These are phyloP conservation scores for Phytophthora aleatoria DNA, from an alignment of 352 stramenopile genomes.

Conservation along the genomic window DNA sequence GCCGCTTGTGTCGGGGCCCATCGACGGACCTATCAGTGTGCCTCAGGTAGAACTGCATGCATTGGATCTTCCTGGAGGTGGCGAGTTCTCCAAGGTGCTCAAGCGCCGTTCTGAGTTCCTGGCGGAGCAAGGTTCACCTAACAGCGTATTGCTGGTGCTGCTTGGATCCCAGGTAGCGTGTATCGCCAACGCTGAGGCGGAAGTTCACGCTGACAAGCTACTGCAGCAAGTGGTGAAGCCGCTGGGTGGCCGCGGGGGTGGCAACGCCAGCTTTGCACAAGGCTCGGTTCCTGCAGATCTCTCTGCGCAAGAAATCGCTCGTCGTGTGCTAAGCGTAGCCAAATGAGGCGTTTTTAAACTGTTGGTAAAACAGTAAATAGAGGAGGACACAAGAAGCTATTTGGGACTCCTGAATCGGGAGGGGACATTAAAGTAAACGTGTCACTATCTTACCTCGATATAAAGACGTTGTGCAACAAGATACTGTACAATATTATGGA, in stretches of 20 bases:
- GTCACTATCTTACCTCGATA: neutral
- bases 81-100: slow-evolving; percentile 57
- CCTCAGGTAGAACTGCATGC: slow-evolving; percentile 45
- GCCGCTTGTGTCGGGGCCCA: slow-evolving; percentile 36
- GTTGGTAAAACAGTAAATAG: too few species aligned
- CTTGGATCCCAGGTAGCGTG: slow-evolving; percentile 62
- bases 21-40: slow-evolving; percentile 23
- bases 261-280: slow-evolving; percentile 67
- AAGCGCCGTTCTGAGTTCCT: slow-evolving; percentile 69
- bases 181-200: slow-evolving; percentile 34
- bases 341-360: too few species aligned
- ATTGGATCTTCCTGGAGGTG: slow-evolving; percentile 22
- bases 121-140: slow-evolving; percentile 29
- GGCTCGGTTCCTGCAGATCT: slow-evolving; percentile 40
- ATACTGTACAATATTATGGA: slow-evolving; percentile 1
- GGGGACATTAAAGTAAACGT: neutral
- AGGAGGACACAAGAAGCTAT: too few species aligned
- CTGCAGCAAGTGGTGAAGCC: slow-evolving; percentile 58
- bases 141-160: slow-evolving; percentile 50
- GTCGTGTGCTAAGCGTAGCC: slow-evolving; percentile 14
- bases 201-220: slow-evolving; percentile 57
- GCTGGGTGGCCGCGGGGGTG: slow-evolving; percentile 60
- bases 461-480: neutral
- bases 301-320: slow-evolving; percentile 28
- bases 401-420: too few species aligned